Conservation (phyloP, 495 filamentous ascomycete genomes). For the Bryoglossum gracile region DNA sequence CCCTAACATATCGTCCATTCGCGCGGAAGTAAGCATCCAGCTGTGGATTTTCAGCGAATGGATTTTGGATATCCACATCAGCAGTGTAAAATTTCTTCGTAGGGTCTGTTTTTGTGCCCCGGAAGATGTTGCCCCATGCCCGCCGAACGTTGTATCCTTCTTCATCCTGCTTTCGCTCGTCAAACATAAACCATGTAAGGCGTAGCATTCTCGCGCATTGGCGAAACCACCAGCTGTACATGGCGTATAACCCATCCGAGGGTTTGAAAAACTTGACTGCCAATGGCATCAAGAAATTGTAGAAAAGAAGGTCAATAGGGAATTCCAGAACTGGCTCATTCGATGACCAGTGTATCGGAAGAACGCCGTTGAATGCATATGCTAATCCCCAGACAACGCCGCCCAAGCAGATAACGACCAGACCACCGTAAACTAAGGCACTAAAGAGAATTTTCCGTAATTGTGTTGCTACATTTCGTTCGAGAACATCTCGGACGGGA, state of each 20-base stretch:
- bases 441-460: conserved; percentile 94
- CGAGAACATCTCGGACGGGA: conserved; percentile 92
- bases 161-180: conserved; percentile 71
- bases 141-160: conserved; percentile 58
- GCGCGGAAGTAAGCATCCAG: conserved; percentile 42
- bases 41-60: conserved; percentile 23
- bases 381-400: conserved; percentile 92
- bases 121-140: conserved; percentile 46
- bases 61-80: conserved; percentile 39
- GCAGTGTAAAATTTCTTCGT: conserved; percentile 30
- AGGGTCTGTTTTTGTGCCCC: conserved; percentile 40
- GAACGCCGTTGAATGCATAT: conserved; percentile 54
- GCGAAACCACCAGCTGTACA: conserved; percentile 97
- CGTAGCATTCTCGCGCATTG: conserved; percentile 73
- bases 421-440: conserved; percentile 86
- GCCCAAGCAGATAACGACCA: conserved; percentile 89
- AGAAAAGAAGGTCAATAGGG: conserved; percentile 88
- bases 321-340: conserved; percentile 90
- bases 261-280: conserved; percentile 77
- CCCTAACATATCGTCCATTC: conserved; percentile 74
- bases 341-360: conserved; percentile 89
- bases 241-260: conserved; percentile 67
- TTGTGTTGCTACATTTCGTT: conserved; percentile 86
- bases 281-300: conserved; percentile 89
- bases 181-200: conserved; percentile 88